Evolutionary conservation across 2,329 filamentous ascomycete genomes (phyloP).

Genomic region (Lanzia echinophila): DNA sequence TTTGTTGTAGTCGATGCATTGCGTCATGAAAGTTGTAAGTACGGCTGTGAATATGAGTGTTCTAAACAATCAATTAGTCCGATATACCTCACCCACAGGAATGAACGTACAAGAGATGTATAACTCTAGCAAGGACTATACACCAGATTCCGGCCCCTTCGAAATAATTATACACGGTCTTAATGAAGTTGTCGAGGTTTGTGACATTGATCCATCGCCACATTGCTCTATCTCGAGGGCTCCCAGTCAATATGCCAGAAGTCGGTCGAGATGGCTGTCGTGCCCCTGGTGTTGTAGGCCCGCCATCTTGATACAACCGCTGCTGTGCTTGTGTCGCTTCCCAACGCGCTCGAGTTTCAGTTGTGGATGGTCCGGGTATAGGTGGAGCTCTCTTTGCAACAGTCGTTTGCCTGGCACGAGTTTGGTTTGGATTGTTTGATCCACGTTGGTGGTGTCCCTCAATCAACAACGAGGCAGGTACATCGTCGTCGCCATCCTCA

Average conservation of each 20-base stretch:
- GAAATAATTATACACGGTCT: constrained; percentile 64
- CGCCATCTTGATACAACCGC: constrained; percentile 36
- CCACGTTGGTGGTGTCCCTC: constrained; percentile 40
- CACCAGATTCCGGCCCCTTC: constrained; percentile 62
- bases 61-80: constrained; percentile 30
- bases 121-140: constrained; percentile 50
- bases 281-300: constrained; percentile 12
- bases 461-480: constrained; percentile 56
- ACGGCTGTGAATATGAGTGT: constrained; percentile 61
- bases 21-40: constrained; percentile 61
- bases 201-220: constrained; percentile 68
- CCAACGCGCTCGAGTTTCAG: constrained; percentile 46
- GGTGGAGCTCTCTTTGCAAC: constrained; percentile 22
- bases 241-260: constrained; percentile 40
- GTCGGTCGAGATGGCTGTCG: constrained; percentile 40
- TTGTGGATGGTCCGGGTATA: constrained; percentile 38
- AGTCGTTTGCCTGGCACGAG: constrained; percentile 15
- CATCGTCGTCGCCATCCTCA: constrained; percentile 42
- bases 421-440: constrained; percentile 22
- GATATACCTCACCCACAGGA: not conserved
- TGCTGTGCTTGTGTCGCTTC: constrained; percentile 47
- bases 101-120: constrained; percentile 49
- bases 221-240: constrained; percentile 61
- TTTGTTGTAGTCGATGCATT: constrained; percentile 60
- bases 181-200: constrained; percentile 63